A percentile compares a stretch with the other conserved stretches of the same genome.
phyloP scores from a whole-genome alignment of 305 asterid genomes.

The Salvia sclarea region DNA sequence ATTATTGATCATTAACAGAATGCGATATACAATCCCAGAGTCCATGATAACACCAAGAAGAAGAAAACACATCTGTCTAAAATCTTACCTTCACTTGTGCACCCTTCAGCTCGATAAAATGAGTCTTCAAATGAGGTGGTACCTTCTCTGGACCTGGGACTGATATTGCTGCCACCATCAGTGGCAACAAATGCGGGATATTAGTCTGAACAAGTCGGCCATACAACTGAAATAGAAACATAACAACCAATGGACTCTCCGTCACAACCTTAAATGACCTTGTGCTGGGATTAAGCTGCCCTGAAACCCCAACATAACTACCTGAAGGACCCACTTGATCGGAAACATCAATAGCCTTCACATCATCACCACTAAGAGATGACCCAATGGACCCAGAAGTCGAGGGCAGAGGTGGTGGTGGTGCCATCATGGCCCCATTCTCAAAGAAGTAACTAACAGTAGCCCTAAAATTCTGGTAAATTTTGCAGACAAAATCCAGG shows the following conservation, averaged over 20 bases:
- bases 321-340: slow-evolving; percentile 75
- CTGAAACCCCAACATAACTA: slow-evolving; percentile 57
- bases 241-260: slow-evolving; percentile 97
- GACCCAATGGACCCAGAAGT: slow-evolving; percentile 69
- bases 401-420: slow-evolving; percentile 73
- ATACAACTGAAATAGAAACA: slow-evolving; percentile 96
- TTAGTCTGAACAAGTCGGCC: slow-evolving; percentile 96
- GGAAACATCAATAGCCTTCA: slow-evolving; percentile 72
- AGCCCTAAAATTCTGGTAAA: slow-evolving; percentile 88
- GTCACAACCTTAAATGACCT: slow-evolving; percentile 96
- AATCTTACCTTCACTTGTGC: slow-evolving; percentile 91
- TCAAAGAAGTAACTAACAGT: slow-evolving; percentile 94
- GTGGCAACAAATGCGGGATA: slow-evolving; percentile 85
- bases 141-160: slow-evolving; percentile 97
- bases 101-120: slow-evolving; percentile 92
- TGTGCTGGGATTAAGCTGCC: slow-evolving; percentile 92
- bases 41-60: slow-evolving; percentile 14
- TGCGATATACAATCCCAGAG: slow-evolving; percentile 19
- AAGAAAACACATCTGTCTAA: neutral
- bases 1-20: slow-evolving; percentile 17
- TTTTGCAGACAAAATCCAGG: slow-evolving; percentile 93
- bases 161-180: slow-evolving; percentile 95
- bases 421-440: slow-evolving; percentile 82
- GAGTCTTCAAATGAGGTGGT: slow-evolving; percentile 80
- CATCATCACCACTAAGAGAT: slow-evolving; percentile 76